phyloP scores from a whole-genome alignment of 2,329 filamentous ascomycete genomes.

The Xylaria digitata region DNA sequence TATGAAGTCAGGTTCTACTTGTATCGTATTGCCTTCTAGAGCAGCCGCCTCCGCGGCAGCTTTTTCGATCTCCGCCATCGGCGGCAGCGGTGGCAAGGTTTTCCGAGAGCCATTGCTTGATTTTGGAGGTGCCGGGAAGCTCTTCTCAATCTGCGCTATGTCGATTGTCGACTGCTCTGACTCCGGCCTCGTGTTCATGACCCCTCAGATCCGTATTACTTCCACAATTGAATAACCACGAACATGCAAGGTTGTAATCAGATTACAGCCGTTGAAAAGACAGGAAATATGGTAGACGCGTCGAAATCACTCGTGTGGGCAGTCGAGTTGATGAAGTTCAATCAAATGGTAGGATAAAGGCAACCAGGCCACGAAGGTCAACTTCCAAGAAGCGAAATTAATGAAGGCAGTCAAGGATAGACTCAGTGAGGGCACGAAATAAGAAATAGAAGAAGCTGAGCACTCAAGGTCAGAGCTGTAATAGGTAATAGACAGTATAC shows the following conservation, averaged over 20 bases:
- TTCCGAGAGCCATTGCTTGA: conserved; percentile 41
- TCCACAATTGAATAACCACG: conserved; percentile 3
- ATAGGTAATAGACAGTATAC: neutral
- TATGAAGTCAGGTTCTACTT: conserved; percentile 23
- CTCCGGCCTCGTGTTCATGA: conserved; percentile 39
- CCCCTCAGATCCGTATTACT: conserved; percentile 5
- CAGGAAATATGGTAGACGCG: conserved; percentile 9
- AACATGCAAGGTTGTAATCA: neutral
- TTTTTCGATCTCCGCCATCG: conserved; percentile 39
- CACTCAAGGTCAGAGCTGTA: conserved; percentile 14
- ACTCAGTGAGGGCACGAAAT: conserved; percentile 20
- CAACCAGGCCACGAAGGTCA: conserved; percentile 49
- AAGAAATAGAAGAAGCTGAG: conserved; percentile 18
- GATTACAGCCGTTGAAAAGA: neutral
- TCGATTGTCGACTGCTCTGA: conserved; percentile 41
- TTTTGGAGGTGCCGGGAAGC: conserved; percentile 39
- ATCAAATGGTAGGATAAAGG: conserved; percentile 37
- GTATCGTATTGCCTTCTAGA: conserved; percentile 10
- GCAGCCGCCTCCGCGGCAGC: conserved; percentile 25
- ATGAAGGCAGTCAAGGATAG: conserved; percentile 33
- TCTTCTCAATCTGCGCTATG: conserved; percentile 43
- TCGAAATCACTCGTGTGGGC: neutral
- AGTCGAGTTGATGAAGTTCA: conserved; percentile 9
- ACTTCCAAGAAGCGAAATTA: conserved; percentile 47
- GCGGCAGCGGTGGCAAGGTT: conserved; percentile 45